Percentiles rank a stretch among this genome's conserved stretches.
These are phyloP conservation scores for Puccinia polysora DNA, from an alignment of 1,284 basidiomycete genomes.

Conservation along the genomic window DNA sequence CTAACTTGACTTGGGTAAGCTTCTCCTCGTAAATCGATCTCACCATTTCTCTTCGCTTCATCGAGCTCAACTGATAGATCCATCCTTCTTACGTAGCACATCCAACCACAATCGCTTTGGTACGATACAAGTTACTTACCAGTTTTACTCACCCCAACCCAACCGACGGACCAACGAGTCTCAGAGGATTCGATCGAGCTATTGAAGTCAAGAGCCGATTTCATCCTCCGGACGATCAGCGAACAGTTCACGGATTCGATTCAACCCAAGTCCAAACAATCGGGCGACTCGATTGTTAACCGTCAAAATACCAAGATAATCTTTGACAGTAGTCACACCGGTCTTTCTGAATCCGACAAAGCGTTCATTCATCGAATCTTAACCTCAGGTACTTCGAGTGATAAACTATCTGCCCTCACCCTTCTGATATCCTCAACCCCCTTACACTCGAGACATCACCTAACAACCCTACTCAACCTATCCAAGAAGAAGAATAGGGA, in stretches of 20 bases:
- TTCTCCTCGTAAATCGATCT: no score
- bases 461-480: slow-evolving; percentile 67
- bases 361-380: slow-evolving; percentile 79
- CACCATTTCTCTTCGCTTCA: no score
- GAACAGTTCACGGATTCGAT: slow-evolving; percentile 15
- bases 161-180: not conserved
- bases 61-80: no score
- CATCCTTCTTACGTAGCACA: not conserved
- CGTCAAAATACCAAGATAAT: no score
- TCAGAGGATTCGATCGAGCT: not conserved
- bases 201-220: slow-evolving; percentile 12
- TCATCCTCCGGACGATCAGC: slow-evolving; percentile 8
- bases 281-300: no score
- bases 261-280: not conserved
- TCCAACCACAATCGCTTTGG: slow-evolving; percentile 31
- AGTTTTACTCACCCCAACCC: not conserved
- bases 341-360: slow-evolving; percentile 61
- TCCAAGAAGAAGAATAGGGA: slow-evolving; percentile 81
- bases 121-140: slow-evolving; percentile 32
- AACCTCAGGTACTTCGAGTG: slow-evolving; percentile 80
- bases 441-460: slow-evolving; percentile 65
- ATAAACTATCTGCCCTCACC: slow-evolving; percentile 85
- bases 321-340: no score
- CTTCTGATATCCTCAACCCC: slow-evolving; percentile 86
- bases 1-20: no score